Percentiles rank a stretch among this genome's conserved stretches.
phyloP scores from a whole-genome alignment of 73 alveolate species.

The Stentor roeselii region DNA sequence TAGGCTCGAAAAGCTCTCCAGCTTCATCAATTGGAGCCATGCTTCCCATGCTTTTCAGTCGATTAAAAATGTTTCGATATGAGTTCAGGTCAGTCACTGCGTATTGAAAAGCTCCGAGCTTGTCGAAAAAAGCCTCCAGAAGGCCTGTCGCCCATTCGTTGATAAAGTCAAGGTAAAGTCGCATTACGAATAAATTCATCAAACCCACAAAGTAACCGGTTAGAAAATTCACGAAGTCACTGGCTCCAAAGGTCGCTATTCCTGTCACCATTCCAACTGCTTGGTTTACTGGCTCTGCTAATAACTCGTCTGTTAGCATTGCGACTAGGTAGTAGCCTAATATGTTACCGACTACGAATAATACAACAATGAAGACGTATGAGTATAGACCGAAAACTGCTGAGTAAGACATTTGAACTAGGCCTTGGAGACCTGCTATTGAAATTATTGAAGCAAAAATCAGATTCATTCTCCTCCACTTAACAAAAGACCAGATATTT shows the following conservation, averaged over 20 bases:
- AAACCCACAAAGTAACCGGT: slow-evolving; percentile 67
- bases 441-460: slow-evolving; percentile 59
- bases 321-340: slow-evolving; percentile 58
- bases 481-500: slow-evolving; percentile 77
- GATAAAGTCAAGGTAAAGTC: slow-evolving; percentile 63
- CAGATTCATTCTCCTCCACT: slow-evolving; percentile 71
- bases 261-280: slow-evolving; percentile 63
- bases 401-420: slow-evolving; percentile 67
- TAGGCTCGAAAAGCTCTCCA: not conserved
- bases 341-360: slow-evolving; percentile 63
- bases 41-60: not conserved
- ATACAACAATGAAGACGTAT: slow-evolving; percentile 65
- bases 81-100: slow-evolving; percentile 10
- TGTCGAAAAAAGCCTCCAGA: slow-evolving; percentile 42
- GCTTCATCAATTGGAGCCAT: not conserved
- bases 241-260: slow-evolving; percentile 85
- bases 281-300: slow-evolving; percentile 60
- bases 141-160: slow-evolving; percentile 31
- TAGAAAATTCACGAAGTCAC: slow-evolving; percentile 76
- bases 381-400: slow-evolving; percentile 55
- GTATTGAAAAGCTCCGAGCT: not conserved
- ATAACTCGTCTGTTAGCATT: slow-evolving; percentile 56
- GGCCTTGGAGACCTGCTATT: slow-evolving; percentile 43
- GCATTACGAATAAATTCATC: slow-evolving; percentile 56
- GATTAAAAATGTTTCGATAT: not conserved